phyloP scores from a whole-genome alignment of 306 rosid genomes.

The Vigna hirtella region DNA sequence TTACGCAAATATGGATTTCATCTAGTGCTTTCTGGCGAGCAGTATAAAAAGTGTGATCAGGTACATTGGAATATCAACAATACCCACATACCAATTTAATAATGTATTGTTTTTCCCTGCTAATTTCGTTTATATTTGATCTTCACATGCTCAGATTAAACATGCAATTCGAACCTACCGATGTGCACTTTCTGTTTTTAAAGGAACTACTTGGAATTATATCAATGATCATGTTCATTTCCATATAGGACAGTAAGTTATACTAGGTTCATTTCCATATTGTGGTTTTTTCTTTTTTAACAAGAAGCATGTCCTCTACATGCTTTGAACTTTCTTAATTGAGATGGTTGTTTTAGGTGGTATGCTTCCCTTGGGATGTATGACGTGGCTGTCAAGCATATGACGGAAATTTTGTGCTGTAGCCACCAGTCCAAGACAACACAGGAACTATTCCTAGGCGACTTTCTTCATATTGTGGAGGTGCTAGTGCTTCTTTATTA shows the following conservation, averaged over 20 bases:
- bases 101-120: slow-evolving; percentile 38
- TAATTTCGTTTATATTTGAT: slow-evolving; percentile 35
- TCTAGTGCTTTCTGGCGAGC: slow-evolving; percentile 99
- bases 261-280: slow-evolving; percentile 34
- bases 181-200: slow-evolving; percentile 81
- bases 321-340: slow-evolving; percentile 44
- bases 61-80: slow-evolving; percentile 56
- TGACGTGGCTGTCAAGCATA: slow-evolving; percentile 87
- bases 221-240: slow-evolving; percentile 93
- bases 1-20: slow-evolving; percentile 95
- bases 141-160: slow-evolving; percentile 65
- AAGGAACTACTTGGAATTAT: slow-evolving; percentile 86
- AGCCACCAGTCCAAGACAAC: slow-evolving; percentile 93
- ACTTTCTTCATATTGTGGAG: slow-evolving; percentile 87
- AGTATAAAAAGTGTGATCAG: slow-evolving; percentile 93
- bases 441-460: slow-evolving; percentile 79
- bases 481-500: slow-evolving; percentile 53
- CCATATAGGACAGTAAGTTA: slow-evolving; percentile 94
- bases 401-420: slow-evolving; percentile 84
- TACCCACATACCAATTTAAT: not conserved
- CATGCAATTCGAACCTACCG: slow-evolving; percentile 95
- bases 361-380: slow-evolving; percentile 86
- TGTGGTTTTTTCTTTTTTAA: slow-evolving; percentile 11
- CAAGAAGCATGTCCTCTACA: slow-evolving; percentile 7
- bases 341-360: slow-evolving; percentile 72